These are phyloP conservation scores for Colletotrichum musae DNA, from an alignment of 2,329 filamentous ascomycete species.

Conservation along the genomic window DNA sequence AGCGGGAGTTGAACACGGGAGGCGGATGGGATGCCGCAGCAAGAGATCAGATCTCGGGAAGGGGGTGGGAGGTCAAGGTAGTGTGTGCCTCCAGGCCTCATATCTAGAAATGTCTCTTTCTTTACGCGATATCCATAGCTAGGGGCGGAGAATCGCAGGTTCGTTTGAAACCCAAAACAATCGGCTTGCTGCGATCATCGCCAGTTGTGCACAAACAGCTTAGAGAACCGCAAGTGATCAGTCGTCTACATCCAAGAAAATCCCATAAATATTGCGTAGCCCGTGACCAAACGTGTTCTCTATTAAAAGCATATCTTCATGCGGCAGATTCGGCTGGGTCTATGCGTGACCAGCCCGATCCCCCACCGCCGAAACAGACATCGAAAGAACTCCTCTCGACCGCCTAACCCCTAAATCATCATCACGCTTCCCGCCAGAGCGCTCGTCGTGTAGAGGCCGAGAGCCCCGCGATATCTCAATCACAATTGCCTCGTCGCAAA, in stretches of 20 bases:
- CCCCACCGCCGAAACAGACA: constrained; percentile 11
- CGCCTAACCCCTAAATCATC: constrained; percentile 11
- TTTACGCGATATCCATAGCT: neutral
- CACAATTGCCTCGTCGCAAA: constrained; percentile 7
- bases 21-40: neutral
- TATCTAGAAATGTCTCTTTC: neutral
- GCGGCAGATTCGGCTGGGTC: constrained; percentile 21
- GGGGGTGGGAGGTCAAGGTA: neutral
- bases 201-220: neutral
- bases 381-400: constrained; percentile 10
- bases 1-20: constrained; percentile 3
- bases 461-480: neutral
- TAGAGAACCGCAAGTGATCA: neutral
- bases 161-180: neutral
- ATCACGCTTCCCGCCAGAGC: constrained; percentile 12
- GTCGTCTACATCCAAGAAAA: neutral
- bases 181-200: neutral
- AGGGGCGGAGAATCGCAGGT: neutral
- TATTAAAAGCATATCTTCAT: constrained; percentile 39
- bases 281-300: constrained; percentile 32
- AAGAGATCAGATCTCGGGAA: neutral
- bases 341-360: constrained; percentile 12
- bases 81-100: neutral
- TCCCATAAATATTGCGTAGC: neutral
- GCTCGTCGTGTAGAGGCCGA: constrained; percentile 2